Percentiles rank a stretch among this genome's conserved stretches.
Evolutionary conservation across 2,329 filamentous ascomycete species (phyloP).

Genomic region (Penicillium frequentans): DNA sequence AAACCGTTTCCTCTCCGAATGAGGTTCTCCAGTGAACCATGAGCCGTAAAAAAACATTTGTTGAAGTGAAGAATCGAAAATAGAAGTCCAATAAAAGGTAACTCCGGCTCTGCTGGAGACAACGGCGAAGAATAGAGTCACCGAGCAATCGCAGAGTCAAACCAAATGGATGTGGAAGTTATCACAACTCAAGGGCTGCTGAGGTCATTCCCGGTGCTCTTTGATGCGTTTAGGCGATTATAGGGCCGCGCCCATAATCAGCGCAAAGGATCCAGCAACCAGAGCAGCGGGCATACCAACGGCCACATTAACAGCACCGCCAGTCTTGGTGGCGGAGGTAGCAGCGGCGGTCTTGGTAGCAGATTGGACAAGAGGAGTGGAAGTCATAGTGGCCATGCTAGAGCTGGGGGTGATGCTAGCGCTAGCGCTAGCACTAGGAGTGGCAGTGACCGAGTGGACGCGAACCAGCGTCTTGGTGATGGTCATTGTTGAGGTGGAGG

Average conservation of each 20-base stretch:
- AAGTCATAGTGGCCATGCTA: constrained; percentile 16
- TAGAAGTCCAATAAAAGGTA: constrained; percentile 15
- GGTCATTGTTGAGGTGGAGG: constrained; percentile 37
- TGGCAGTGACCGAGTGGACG: constrained; percentile 41
- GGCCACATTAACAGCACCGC: constrained; percentile 20
- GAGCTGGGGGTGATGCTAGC: constrained; percentile 10
- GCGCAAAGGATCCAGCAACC: constrained; percentile 39
- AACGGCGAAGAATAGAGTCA: constrained; percentile 16
- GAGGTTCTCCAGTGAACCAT: constrained; percentile 24
- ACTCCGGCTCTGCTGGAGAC: constrained; percentile 24
- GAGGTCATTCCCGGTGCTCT: not conserved
- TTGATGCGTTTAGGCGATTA: constrained; percentile 22
- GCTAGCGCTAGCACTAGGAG: constrained; percentile 17
- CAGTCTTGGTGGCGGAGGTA: constrained; percentile 16
- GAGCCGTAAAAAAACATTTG: constrained; percentile 13
- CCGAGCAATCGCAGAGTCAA: not conserved
- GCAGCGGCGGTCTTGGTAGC: constrained; percentile 10
- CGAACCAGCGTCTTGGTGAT: constrained; percentile 46
- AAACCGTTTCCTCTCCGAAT: constrained; percentile 23
- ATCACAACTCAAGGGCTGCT: not conserved
- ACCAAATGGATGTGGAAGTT: not conserved
- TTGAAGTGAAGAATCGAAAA: constrained; percentile 17
- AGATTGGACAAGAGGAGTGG: constrained; percentile 18
- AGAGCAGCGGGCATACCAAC: constrained; percentile 33
- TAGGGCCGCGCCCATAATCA: constrained; percentile 35